A percentile compares a stretch with the other conserved stretches of the same genome.
Conservation (phyloP, 2,329 filamentous ascomycete genomes). For the Penicillium sp. region DNA sequence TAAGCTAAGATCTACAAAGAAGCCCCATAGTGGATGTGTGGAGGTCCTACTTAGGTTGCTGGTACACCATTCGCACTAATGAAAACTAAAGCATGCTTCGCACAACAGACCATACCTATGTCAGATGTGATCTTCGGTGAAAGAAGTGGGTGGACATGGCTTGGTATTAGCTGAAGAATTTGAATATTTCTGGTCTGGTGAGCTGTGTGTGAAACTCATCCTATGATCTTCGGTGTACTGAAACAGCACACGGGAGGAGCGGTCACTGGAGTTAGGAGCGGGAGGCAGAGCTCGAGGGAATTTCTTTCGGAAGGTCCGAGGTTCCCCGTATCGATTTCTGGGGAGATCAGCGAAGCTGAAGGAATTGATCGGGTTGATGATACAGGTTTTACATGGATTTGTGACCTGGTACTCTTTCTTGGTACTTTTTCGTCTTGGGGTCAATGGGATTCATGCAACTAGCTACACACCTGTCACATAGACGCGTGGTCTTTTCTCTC, state of each 20-base stretch:
- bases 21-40: neutral
- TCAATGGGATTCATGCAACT: neutral
- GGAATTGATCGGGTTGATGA: neutral
- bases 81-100: constrained; percentile 1
- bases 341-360: neutral
- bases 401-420: too few species aligned
- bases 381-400: too few species aligned
- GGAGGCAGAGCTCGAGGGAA: neutral
- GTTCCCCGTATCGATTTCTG: neutral
- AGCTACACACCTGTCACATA: neutral
- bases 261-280: neutral
- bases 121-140: constrained; percentile 12
- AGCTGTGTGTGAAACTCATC: constrained; percentile 14
- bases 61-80: constrained; percentile 1
- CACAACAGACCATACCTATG: constrained; percentile 1
- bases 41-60: neutral
- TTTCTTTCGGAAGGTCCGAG: neutral
- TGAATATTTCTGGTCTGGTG: neutral
- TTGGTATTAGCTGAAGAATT: neutral
- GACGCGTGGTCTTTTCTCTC: neutral
- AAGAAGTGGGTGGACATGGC: constrained; percentile 1
- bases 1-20: constrained; percentile 9
- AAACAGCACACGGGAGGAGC: constrained; percentile 8
- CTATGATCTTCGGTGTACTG: constrained; percentile 8
- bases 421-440: too few species aligned